Evolutionary conservation across 1,139 yeast species (phyloP), one percentile per base, ranked within the genome.

Genomic region (Chernovozyma sophiae-reginae): DNA sequence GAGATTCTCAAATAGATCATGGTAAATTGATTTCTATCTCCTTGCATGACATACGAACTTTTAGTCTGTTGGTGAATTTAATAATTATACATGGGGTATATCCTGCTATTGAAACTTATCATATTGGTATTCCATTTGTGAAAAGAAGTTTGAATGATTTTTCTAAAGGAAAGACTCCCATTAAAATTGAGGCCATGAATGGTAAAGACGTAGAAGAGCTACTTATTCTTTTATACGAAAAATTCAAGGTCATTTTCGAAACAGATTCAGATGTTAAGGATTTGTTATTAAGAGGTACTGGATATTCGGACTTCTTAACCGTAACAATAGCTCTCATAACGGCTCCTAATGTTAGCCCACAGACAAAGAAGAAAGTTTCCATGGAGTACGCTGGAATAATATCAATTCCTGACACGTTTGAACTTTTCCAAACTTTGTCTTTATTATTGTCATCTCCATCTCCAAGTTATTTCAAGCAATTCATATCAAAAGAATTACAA

Each of bases 1-100:
- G 33, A 17, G 23, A 18, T 11, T 34, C 23, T 28, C 17, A 40
- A 35, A 20, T 12, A 23, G 53, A 47, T 34, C 55, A 66, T 35
- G 52, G 68, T 5, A 58, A 73, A 33, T 55, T 85, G 36, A 73
- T 90, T 15, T 67, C 83, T 6, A 81, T 90, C 13, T 86, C 97
- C 0, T 65, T 90, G 10, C 90, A 86, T 51, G 97, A 90, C 53
- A 79, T 90, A 68, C 82, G 80, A 52, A 74, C 78, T 2, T 76
- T 90, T 42, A 81, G 86, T 34, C 74, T 72, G 22, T 53, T 90
- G 33, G 59, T 82, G 19, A 83, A 82, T 43, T 43, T 81, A 13
- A 65, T 90, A 2, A 75, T 89, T 0, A 59, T 83, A 1, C 82
- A 79, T 43, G 90, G 95, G 0, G 68, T 89, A 0, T 84, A 83